A percentile compares a stretch with the other conserved stretches of the same genome.
These are phyloP conservation scores for Aspergillus funiculosus DNA, from an alignment of 495 filamentous ascomycete genomes.

Conservation along the genomic window DNA sequence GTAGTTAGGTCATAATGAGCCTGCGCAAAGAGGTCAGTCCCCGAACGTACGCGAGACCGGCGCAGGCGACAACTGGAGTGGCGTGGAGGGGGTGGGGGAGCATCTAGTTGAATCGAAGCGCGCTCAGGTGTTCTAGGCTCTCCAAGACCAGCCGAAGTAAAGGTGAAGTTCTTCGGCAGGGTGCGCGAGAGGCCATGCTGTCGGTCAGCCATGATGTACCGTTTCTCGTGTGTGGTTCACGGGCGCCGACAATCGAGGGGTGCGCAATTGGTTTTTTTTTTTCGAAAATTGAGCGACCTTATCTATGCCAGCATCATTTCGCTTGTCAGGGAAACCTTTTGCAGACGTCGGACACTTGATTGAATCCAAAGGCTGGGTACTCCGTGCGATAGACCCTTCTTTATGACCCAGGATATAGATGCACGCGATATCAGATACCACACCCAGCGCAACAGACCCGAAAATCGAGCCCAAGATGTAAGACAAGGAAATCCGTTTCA, in stretches of 20 bases:
- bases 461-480: slow-evolving; percentile 4
- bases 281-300: slow-evolving; percentile 8
- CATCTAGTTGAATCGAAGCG: slow-evolving; percentile 34
- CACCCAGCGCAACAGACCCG: too few relatives aligned
- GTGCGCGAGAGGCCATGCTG: slow-evolving; percentile 56
- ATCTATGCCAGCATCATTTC: slow-evolving; percentile 28
- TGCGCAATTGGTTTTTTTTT: slow-evolving; percentile 10
- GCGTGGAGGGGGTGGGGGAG: slow-evolving; percentile 45
- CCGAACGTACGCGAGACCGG: slow-evolving; percentile 41
- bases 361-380: slow-evolving; percentile 4
- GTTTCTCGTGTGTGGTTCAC: slow-evolving; percentile 8
- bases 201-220: slow-evolving; percentile 40
- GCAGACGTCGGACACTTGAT: slow-evolving; percentile 4
- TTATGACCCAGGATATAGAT: slow-evolving; percentile 5
- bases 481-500: slow-evolving; percentile 13
- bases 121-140: slow-evolving; percentile 57
- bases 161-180: slow-evolving; percentile 60
- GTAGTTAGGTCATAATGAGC: slow-evolving; percentile 30
- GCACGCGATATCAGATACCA: slow-evolving; percentile 3
- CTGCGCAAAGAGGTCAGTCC: slow-evolving; percentile 38
- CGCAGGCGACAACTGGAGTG: slow-evolving; percentile 48
- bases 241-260: not conserved
- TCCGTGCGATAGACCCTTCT: slow-evolving; percentile 2
- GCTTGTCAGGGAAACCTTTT: slow-evolving; percentile 11
- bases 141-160: slow-evolving; percentile 48